These are phyloP conservation scores for Aurantiochytrium sp. DNA, from an alignment of 108 stramenopile species.

Conservation along the genomic window DNA sequence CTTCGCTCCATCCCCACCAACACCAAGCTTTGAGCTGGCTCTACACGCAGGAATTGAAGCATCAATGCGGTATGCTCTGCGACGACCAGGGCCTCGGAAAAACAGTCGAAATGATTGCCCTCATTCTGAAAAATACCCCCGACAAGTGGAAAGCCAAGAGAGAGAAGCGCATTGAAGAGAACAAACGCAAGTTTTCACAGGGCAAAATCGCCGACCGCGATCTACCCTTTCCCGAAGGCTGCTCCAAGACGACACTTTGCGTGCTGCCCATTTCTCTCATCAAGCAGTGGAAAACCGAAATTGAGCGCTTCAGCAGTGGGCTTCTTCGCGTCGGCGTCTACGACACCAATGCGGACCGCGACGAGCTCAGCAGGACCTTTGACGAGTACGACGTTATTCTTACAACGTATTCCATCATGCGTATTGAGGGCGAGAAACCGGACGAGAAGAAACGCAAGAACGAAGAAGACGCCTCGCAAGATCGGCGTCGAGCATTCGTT, in stretches of 20 bases:
- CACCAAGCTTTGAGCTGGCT: slow-evolving; percentile 30
- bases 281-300: slow-evolving; percentile 46
- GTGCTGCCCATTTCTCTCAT: slow-evolving; percentile 46
- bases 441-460: neutral
- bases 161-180: slow-evolving; percentile 17
- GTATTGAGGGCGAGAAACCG: slow-evolving; percentile 17
- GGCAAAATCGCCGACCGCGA: neutral
- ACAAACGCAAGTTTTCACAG: neutral
- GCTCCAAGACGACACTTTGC: slow-evolving; percentile 30
- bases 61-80: slow-evolving; percentile 46
- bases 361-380: slow-evolving; percentile 12
- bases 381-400: slow-evolving; percentile 45
- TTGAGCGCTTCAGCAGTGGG: slow-evolving; percentile 38
- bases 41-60: slow-evolving; percentile 35
- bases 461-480: too few relatives aligned
- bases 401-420: slow-evolving; percentile 48
- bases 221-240: neutral
- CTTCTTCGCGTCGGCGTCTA: slow-evolving; percentile 15
- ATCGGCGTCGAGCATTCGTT: neutral
- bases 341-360: slow-evolving; percentile 31
- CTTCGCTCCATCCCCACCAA: neutral
- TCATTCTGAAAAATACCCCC: slow-evolving; percentile 39
- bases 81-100: slow-evolving; percentile 49
- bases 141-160: slow-evolving; percentile 19
- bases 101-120: slow-evolving; percentile 38